A percentile compares a stretch with the other conserved stretches of the same genome.
phyloP scores from a whole-genome alignment of 108 stramenopile genomes.

The Poteriospumella lacustris region DNA sequence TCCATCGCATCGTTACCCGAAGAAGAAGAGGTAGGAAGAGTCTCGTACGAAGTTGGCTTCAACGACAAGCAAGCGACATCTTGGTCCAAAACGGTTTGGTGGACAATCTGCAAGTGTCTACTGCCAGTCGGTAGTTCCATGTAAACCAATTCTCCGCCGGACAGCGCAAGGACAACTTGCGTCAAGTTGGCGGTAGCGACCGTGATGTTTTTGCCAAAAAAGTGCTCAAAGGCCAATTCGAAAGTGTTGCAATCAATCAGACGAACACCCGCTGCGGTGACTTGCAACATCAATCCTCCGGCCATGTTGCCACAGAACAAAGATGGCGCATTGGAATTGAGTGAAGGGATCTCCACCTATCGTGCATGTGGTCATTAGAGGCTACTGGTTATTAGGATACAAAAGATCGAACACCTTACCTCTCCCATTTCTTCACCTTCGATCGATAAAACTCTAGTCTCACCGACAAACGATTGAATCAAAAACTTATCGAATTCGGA shows the following conservation, averaged over 20 bases:
- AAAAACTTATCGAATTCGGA: slow-evolving; percentile 73
- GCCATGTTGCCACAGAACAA: slow-evolving; percentile 63
- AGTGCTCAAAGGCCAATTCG: slow-evolving; percentile 39
- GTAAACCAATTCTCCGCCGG: slow-evolving; percentile 68
- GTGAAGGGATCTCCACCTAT: slow-evolving; percentile 62
- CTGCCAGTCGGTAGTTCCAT: slow-evolving; percentile 45
- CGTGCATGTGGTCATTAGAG: slow-evolving; percentile 47
- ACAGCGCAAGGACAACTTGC: slow-evolving; percentile 61
- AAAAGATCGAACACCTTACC: neutral
- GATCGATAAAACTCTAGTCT: slow-evolving; percentile 82
- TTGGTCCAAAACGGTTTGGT: slow-evolving; percentile 60
- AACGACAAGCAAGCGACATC: slow-evolving; percentile 89
- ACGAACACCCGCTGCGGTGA: slow-evolving; percentile 71
- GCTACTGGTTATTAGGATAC: slow-evolving; percentile 40
- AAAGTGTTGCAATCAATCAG: slow-evolving; percentile 53
- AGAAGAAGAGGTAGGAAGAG: no score
- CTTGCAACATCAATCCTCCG: slow-evolving; percentile 59
- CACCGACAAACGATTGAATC: slow-evolving; percentile 81
- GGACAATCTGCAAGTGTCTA: slow-evolving; percentile 29
- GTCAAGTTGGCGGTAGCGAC: slow-evolving; percentile 73
- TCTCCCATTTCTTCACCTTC: slow-evolving; percentile 58
- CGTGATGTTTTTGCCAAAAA: slow-evolving; percentile 57
- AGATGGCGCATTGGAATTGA: slow-evolving; percentile 58
- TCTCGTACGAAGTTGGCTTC: slow-evolving; percentile 65
- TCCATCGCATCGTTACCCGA: slow-evolving; percentile 49